Base-by-base conservation (phyloP, 177 flowering plant genomes). In the Vitis hybrid region DNA sequence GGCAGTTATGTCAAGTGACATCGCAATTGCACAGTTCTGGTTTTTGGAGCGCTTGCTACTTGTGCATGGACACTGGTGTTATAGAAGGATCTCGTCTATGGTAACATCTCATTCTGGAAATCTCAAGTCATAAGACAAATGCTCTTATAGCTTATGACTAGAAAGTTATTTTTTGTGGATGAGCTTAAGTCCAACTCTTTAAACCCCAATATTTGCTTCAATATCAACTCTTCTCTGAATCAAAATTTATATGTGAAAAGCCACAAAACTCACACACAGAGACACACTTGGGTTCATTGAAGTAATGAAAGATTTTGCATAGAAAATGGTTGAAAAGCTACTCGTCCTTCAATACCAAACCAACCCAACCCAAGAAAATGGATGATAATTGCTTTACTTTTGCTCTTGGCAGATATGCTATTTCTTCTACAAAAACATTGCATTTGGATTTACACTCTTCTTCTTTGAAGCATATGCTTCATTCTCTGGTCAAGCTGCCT, bases 1-100 rank as follows among this genome's bases (percentile, higher is more conserved):
- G 90, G 93, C 91, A n/a, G 91, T 83, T 67, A 89, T 89, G 94
- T 83, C 91, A 15, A 89, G 94, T 77, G 94, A 89, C 69, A 80
- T 89, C 74, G 85, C 94, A 55, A 85, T 89, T 22, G 91, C 90
- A 19, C 94, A 89, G 72, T 89, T 89, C 65, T 80, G 86, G 1
- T 88, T 64, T 68, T 60, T 89, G 78, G 94, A 89, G 77, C 84
- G 87, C 49, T 70, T 88, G 70, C 72, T 90, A 19, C 92, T 90
- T 29, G 90, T 88, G 69, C 94, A 90, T 71, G 90, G 94, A 33
- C 94, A 88, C 65, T 88, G 94, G 94, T 90, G 90, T 76, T 90
- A 90, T 74, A 73, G 89, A 73, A 75, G 94, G 74, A 85, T 90
- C 22, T 68, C 94, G 60, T 70, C 80, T 66, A 90, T 90, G 94